Base-by-base conservation (phyloP, 495 filamentous ascomycete species). In the Penicillium pulvis region DNA sequence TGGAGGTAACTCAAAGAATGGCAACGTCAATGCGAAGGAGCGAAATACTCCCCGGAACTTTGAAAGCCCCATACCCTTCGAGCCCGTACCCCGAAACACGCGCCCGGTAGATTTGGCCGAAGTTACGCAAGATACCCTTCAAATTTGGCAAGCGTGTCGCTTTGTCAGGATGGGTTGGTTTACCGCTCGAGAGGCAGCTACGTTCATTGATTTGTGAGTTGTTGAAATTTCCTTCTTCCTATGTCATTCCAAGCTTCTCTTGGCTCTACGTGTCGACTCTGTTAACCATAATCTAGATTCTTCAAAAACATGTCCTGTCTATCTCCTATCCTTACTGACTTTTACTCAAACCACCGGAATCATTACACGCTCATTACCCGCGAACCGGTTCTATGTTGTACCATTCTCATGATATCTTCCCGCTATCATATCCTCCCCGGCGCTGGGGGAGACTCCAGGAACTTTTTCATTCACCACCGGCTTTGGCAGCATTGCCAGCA, bases 111-210 rank as follows among this genome's bases (percentile, higher is more conserved):
- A 71, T 10, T 46, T 79, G 14, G 75, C 73, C 1, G 28, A 71
- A 17, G 65, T 60, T 8, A 54, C 65, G 2, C 60, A 62, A 17
- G 74, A 73, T 24, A 74, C 74, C 1, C 69, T 83, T n/a, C 56
- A 63, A 50, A 58, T 80, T 8, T 83, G 80, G 80, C 76, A 77
- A 47, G 63, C 76, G 1, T 81, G 78, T 63, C 78, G 79, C 5
- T 81, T 79, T 59, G 79, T 83, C 31, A 77, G 74, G 50, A 80
- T 81, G 75, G 80, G 80, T 1, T 82, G 78, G 79, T 80, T 83
- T 51, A 78, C 75, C 7, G 77, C 80, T 23, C 70, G 76, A 56
- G 80, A 83, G 62, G 80, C 80, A 9, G 74, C 79, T 2, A 78
- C 77, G 0, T 72, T 77, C 35, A 66, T 80, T 39, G 79, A 82